Percentiles rank a stretch among this genome's conserved stretches.
Conservation (phyloP, 2,329 filamentous ascomycete species). For the Macrophomina pseudophaseolina region DNA sequence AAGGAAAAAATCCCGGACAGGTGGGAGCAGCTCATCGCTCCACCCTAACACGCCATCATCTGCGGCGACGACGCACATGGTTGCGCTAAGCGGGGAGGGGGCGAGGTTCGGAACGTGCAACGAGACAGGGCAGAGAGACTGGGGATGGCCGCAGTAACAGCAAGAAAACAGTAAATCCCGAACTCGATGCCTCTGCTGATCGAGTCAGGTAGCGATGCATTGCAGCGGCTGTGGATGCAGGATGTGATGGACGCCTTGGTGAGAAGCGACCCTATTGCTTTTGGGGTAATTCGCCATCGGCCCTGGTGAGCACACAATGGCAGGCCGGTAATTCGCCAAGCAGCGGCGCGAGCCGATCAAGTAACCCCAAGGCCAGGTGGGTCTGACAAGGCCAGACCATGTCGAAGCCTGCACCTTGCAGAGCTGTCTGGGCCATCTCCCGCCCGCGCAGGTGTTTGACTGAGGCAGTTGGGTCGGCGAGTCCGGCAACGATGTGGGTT, state of each 20-base stretch:
- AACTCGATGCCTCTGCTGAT: background rate
- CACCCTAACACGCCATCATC: conserved; percentile 13
- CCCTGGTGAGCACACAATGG: conserved; percentile 12
- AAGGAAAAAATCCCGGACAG: background rate
- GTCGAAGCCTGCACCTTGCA: background rate
- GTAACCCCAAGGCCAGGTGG: background rate
- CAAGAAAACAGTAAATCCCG: background rate
- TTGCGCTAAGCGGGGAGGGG: background rate
- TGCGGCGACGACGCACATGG: background rate
- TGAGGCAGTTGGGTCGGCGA: background rate
- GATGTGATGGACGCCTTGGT: background rate
- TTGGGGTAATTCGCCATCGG: conserved; percentile 22
- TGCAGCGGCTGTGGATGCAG: background rate
- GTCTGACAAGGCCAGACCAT: background rate
- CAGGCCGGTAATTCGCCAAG: conserved; percentile 6
- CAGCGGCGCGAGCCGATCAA: background rate
- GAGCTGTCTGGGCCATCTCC: background rate
- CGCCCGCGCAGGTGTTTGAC: background rate
- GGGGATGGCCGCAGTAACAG: background rate
- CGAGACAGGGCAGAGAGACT: background rate
- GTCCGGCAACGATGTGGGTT: background rate
- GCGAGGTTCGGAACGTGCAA: background rate
- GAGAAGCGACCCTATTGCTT: background rate
- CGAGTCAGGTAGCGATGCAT: background rate
- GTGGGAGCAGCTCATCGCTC: conserved; percentile 13